Evolutionary conservation across 2,329 filamentous ascomycete species (phyloP).

Genomic region (Sporothrix humicola): DNA sequence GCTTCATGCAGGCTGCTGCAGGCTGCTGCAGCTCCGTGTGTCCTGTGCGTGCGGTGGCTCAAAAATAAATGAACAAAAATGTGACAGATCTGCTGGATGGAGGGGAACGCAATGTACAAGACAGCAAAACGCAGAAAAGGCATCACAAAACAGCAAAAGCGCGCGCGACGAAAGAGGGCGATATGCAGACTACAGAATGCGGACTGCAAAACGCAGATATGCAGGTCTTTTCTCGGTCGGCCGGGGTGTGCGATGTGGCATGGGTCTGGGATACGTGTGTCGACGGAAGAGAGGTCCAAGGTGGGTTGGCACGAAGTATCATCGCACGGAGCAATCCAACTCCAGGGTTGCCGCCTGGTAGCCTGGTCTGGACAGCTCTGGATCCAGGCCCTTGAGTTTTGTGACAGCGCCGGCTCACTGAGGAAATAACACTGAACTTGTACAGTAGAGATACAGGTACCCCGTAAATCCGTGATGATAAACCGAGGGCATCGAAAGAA

Average conservation of each 20-base stretch:
- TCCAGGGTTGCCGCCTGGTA: neutral
- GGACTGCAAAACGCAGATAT: neutral
- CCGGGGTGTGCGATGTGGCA: constrained; percentile 21
- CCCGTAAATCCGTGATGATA: constrained; percentile 1
- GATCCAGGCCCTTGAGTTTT: neutral
- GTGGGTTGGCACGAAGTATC: neutral
- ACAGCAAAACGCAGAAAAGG: constrained; percentile 6
- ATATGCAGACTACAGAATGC: constrained; percentile 19
- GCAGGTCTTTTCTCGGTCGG: constrained; percentile 31
- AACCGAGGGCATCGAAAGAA: neutral
- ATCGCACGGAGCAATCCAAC: neutral
- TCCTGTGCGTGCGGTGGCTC: constrained; percentile 28
- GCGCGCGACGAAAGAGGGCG: constrained; percentile 15
- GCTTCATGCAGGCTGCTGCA: constrained; percentile 31
- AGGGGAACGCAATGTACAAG: neutral
- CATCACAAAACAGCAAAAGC: constrained; percentile 14
- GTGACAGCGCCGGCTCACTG: neutral
- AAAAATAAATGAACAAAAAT: constrained; percentile 29
- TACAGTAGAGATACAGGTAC: neutral
- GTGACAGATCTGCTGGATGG: constrained; percentile 33
- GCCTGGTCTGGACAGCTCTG: neutral
- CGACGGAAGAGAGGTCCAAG: constrained; percentile 1
- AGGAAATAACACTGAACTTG: neutral
- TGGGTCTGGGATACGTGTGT: neutral
- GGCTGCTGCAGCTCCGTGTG: constrained; percentile 25